Conservation (phyloP, 345 rosid genomes). For the Turnera subulata region DNA sequence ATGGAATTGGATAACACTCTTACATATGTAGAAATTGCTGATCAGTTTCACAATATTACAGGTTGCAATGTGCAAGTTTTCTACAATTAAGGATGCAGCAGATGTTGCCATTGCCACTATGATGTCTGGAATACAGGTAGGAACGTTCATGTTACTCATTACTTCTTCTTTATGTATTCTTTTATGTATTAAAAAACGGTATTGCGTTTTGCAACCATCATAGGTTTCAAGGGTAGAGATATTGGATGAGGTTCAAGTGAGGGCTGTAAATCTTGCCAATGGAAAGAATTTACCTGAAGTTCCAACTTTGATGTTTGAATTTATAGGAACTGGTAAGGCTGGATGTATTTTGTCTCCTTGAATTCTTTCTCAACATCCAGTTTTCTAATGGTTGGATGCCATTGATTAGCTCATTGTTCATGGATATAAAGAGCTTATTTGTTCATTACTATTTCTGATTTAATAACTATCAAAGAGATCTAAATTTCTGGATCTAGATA, state of each 20-base stretch:
- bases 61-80: conserved; percentile 96
- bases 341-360: neutral
- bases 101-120: conserved; percentile 90
- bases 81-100: conserved; percentile 90
- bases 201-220: conserved; percentile 5
- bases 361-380: too few species aligned
- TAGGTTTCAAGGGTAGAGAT: conserved; percentile 91
- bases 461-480: too few species aligned
- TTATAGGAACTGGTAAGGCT: conserved; percentile 74
- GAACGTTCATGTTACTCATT: conserved; percentile 2
- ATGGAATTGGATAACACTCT: too few species aligned
- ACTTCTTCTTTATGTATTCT: too few species aligned
- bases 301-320: conserved; percentile 93
- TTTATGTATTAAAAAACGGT: conserved; percentile 12
- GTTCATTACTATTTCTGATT: too few species aligned
- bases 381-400: too few species aligned
- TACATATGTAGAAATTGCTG: neutral
- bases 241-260: conserved; percentile 82
- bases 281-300: conserved; percentile 70
- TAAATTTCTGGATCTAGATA: too few species aligned
- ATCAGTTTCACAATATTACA: conserved; percentile 26
- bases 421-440: too few species aligned
- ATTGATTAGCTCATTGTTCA: too few species aligned
- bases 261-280: conserved; percentile 83
- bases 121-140: conserved; percentile 85